Evolutionary conservation across 345 rosid genomes (phyloP), one percentile per base, ranked within the genome.

Genomic region (Salix arbutifolia): DNA sequence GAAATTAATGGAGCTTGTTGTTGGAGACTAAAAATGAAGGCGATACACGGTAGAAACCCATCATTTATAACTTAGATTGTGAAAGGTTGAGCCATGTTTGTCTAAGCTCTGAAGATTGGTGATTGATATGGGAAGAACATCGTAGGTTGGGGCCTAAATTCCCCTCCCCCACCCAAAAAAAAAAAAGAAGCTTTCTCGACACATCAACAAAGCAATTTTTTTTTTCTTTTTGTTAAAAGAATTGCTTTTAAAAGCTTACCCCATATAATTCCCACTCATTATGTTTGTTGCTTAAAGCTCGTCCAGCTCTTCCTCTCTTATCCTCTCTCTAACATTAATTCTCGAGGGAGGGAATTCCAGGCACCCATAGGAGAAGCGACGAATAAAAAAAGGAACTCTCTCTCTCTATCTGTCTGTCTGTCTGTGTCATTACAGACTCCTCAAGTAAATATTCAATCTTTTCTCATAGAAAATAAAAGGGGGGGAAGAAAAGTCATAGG

Each of bases 221-320:
- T 33, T 33, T 78, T 74, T 82, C 77, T 78, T 82, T 82, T 78
- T 81, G 30, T 26, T 35, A 18, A 79, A 79, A 77, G 74, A 66
- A 21, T 1, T 69, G 81, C 88, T 86, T 86, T 86, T 85, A 53
- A 88, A 88, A 87, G 88, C 82, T 78, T 83, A 80, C 92, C 92
- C 28, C 92, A 78, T 89, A 90, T 91, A 92, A 91, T 90, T 92
- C 89, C 88, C 88, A 84, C 91, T 90, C 96, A 88, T 91, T 88
- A 89, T 88, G 89, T 83, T 90, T 86, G 91, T 87, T 91, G 85
- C 91, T 88, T 89, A 85, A 91, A 87, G 88, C 87, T 85, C 80
- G 61, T 70, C 33, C 44, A 64, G 74, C 65, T 60, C 80, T 74
- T 67, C 83, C 72, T 66, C 80, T 42, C 83, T 71, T 67, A 72